Evolutionary conservation across 768 basidiomycete species (phyloP), one percentile per base, ranked within the genome.

Genomic region (Termitomyces sp.): DNA sequence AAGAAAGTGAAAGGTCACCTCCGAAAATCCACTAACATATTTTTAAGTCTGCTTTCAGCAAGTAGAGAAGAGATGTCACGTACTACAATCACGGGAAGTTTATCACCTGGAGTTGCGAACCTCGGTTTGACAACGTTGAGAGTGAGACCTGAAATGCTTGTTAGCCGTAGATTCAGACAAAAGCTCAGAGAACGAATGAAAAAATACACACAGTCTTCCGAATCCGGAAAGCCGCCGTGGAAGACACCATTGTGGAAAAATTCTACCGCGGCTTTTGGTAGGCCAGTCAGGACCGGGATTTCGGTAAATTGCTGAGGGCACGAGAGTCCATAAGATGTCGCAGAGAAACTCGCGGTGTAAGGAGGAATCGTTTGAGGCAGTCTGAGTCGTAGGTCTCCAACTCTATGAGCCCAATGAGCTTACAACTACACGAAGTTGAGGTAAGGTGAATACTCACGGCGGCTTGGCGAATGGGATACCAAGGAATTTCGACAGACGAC

Each of bases 391-490:
- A 74, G 66, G 53, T 72, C 59, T 12, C 74, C 72, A n/a, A 71
- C 61, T 7, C 73, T 76, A 46, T 16, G 40, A 31, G 36, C 12
- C 46, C n/a, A 16, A 25, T 40, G 13, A 62, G 48, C 27, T 11
- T 3, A 54, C 10, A 33, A 32, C 33, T 18, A 3, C 9, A 13
- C 15, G 13, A 13, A 41, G n/a, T n/a, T 20, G 12, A 7, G 39
- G 33, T 40, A 13, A n/a, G 18, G 12, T 20, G 20, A n/a, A 54
- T 0, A 63, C 77, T 57, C 56, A 84, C 83, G 81, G 80, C 22
- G 83, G 77, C 61, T 75, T 57, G 13, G 80, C 82, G 52, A 79
- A 84, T 1, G 82, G 82, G 36, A 84, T 80, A 2, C 82, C 81
- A 2, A 80, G 64, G 60, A 78, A 84, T 53, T 72, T 70, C 10